Conservation (phyloP, 495 filamentous ascomycete genomes). For the Collariella sp. region DNA sequence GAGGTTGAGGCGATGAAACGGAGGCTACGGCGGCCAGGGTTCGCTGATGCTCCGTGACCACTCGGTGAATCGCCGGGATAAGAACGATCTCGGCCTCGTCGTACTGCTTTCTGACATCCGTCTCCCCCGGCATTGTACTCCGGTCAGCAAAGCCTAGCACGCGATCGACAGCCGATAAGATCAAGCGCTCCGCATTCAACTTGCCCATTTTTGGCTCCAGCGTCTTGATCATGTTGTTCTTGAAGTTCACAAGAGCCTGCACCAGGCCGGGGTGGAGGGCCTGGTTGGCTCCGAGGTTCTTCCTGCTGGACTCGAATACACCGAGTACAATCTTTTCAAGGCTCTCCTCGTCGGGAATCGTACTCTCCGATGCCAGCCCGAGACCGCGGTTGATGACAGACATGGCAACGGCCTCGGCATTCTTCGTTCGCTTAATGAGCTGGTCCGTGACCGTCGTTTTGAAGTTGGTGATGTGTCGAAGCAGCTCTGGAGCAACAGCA, state of each 20-base stretch:
- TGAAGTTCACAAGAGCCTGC: conserved; percentile 20
- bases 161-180: conserved; percentile 31
- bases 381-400: conserved; percentile 29
- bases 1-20: neutral
- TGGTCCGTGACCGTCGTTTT: conserved; percentile 21
- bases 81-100: conserved; percentile 25
- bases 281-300: conserved; percentile 13
- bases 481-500: conserved; percentile 22
- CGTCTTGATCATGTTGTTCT: conserved; percentile 19
- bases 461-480: conserved; percentile 24
- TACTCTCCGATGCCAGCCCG: conserved; percentile 19
- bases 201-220: conserved; percentile 20
- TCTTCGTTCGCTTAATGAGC: conserved; percentile 14
- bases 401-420: conserved; percentile 23
- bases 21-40: conserved; percentile 4
- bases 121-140: conserved; percentile 22
- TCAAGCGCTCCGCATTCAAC: conserved; percentile 25
- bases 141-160: conserved; percentile 29
- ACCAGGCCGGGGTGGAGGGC: conserved; percentile 23
- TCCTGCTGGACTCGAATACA: conserved; percentile 22
- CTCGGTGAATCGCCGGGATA: conserved; percentile 17
- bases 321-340: conserved; percentile 25
- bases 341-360: conserved; percentile 18
- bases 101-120: conserved; percentile 17
- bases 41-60: conserved; percentile 20